Evolutionary conservation across 331 rosid species (phyloP), one percentile per base, ranked within the genome.

Genomic region (Erythrophleum ivorense): DNA sequence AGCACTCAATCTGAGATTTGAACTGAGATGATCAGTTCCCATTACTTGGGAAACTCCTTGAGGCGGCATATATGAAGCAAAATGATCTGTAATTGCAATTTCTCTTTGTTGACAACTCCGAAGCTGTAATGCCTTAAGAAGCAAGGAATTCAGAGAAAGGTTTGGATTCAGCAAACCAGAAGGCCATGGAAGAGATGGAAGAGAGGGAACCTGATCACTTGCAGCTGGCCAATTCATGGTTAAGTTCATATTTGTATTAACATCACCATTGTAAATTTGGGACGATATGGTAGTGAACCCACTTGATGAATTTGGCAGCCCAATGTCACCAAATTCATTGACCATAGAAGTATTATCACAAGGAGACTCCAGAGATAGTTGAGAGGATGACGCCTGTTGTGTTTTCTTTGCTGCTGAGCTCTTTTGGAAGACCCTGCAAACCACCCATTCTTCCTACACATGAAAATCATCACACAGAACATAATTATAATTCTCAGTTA

Each of bases 401-500:
- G 83, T 91, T 73, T 90, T 96, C 52, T 72, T 73, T 55, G 91
- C 83, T 21, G 57, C 21, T 48, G 62, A 21, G 68, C 87, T 90
- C 83, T 93, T 95, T 34, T 95, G 91, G 85, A 95, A 95, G 49
- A 95, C 90, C 91, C 99, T 92, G 52, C 98, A 94, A 68, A 96
- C 91, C 89, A 92, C 99, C 99, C 99, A 96, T 80, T 96, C 98
- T 52, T 96, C 97, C 99, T 96, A 40, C 63, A 49, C 82, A 84
- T 14, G 10, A 46, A 3, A 45, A 12, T 9, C 5, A 67, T 40
- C 70, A 34, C 8, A 34, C 21, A 14, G 14, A 63, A 31, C 70
- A 12, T 62, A 1, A 33, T 2, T 65, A 36, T 16, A 7, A 66
- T 38, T 18, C 50, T 34, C 71, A 34, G 31, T 3, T 13, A 31